phyloP scores from a whole-genome alignment of 1,284 basidiomycete species.

The Cryptococcus sp. region DNA sequence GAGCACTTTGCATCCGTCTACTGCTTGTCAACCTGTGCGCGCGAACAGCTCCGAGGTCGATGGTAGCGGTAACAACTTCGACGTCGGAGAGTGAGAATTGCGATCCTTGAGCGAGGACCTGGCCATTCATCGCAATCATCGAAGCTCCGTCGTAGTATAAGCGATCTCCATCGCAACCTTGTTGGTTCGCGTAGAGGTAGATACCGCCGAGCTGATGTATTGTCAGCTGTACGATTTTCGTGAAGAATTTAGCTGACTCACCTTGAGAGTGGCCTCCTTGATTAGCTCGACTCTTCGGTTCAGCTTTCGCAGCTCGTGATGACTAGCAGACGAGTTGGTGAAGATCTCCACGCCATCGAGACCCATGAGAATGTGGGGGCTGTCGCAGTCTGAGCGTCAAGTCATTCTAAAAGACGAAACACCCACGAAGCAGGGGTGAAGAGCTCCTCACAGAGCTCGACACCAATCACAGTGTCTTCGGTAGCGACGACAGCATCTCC shows the following conservation, averaged over 20 bases:
- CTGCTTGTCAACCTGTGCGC: constrained; percentile 79
- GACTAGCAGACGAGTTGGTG: constrained; percentile 95
- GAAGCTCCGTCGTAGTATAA: constrained; percentile 97
- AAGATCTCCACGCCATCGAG: constrained; percentile 98
- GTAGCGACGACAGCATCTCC: constrained; percentile 94
- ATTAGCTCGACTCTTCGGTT: constrained; percentile 90
- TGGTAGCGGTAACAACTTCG: constrained; percentile 90
- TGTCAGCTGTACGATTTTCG: neutral
- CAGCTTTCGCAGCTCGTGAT: constrained; percentile 95
- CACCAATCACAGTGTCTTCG: constrained; percentile 90
- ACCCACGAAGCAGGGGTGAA: constrained; percentile 89
- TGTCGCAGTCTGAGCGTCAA: constrained; percentile 42
- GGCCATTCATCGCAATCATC: constrained; percentile 92
- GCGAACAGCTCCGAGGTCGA: constrained; percentile 93
- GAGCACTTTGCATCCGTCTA: constrained; percentile 85
- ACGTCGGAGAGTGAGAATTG: constrained; percentile 96
- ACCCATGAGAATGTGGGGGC: constrained; percentile 95
- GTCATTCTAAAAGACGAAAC: neutral
- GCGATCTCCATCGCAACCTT: constrained; percentile 97
- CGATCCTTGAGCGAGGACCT: constrained; percentile 87
- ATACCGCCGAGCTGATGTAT: constrained; percentile 79
- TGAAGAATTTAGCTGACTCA: constrained; percentile 40
- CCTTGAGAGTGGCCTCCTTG: constrained; percentile 95
- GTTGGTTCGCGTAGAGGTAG: constrained; percentile 97
- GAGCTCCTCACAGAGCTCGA: constrained; percentile 95